These are phyloP conservation scores for Cytospora paraplurivora DNA, from an alignment of 2,329 filamentous ascomycete species.

Conservation along the genomic window DNA sequence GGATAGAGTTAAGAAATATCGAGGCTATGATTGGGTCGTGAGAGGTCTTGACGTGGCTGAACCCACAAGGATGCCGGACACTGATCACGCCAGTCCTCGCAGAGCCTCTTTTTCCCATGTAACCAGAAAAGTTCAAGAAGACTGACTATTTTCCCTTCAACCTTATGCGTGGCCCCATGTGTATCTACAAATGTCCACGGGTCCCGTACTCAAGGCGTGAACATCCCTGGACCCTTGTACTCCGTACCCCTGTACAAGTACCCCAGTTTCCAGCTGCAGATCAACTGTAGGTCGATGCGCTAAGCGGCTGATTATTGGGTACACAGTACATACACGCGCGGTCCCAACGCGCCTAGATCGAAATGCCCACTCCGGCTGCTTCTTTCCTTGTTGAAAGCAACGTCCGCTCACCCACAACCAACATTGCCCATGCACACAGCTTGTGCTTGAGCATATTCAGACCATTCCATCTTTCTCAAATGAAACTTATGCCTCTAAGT, in stretches of 20 bases:
- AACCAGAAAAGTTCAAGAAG: too few relatives aligned
- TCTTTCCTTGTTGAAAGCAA: constrained; percentile 3
- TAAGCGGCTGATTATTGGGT: not conserved
- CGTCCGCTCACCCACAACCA: not conserved
- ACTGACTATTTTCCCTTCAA: too few relatives aligned
- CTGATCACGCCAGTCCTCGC: too few relatives aligned
- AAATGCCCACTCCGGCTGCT: not conserved
- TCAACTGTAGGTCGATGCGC: not conserved
- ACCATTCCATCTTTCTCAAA: not conserved
- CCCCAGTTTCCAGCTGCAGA: not conserved
- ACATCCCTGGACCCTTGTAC: not conserved
- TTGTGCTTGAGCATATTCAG: constrained; percentile 5
- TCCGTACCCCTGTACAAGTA: not conserved
- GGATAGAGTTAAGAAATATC: too few relatives aligned
- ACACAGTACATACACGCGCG: not conserved
- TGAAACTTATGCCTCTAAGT: not conserved
- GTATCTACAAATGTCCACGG: too few relatives aligned
- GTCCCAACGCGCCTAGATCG: not conserved
- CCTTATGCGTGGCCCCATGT: too few relatives aligned
- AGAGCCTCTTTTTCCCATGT: too few relatives aligned
- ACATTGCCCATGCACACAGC: not conserved
- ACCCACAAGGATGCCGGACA: too few relatives aligned
- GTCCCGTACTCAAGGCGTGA: not conserved
- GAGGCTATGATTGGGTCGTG: too few relatives aligned
- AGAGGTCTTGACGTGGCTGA: too few relatives aligned